Conservation (phyloP, 2,329 filamentous ascomycete species). For the Alternaria sp. region DNA sequence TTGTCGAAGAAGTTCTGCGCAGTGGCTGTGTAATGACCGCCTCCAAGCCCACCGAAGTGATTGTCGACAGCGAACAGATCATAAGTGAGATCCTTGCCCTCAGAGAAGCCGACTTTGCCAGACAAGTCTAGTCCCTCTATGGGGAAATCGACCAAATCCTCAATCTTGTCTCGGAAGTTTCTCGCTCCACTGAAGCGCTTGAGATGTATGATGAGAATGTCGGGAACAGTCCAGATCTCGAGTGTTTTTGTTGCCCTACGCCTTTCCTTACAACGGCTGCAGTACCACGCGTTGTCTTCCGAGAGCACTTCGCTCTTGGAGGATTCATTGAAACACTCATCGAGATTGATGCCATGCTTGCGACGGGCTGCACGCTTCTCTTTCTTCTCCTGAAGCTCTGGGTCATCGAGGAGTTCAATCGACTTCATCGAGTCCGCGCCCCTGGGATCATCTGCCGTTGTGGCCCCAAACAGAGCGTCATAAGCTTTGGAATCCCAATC, state of each 20-base stretch:
- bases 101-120: constrained; percentile 78
- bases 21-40: constrained; percentile 95
- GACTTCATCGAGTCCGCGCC: constrained; percentile 68
- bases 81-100: constrained; percentile 84
- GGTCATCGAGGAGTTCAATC: constrained; percentile 63
- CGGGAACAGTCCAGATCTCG: constrained; percentile 94
- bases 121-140: constrained; percentile 86
- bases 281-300: constrained; percentile 97
- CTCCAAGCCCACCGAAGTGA: constrained; percentile 91
- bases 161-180: constrained; percentile 87
- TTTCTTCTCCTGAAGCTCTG: constrained; percentile 71
- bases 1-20: constrained; percentile 91
- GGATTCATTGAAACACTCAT: constrained; percentile 94
- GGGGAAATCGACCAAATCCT: constrained; percentile 90
- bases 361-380: constrained; percentile 70
- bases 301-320: constrained; percentile 93
- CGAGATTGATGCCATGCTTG: constrained; percentile 81
- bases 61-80: constrained; percentile 96
- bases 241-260: constrained; percentile 94
- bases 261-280: constrained; percentile 93
- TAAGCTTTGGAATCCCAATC: constrained; percentile 81
- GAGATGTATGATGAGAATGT: constrained; percentile 92
- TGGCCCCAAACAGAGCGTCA: constrained; percentile 71
- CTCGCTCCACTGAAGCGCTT: constrained; percentile 93
- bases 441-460: constrained; percentile 59